Percentiles rank a stretch among this genome's conserved stretches.
phyloP scores from a whole-genome alignment of 805 yeast genomes.

The Candida piceae region DNA sequence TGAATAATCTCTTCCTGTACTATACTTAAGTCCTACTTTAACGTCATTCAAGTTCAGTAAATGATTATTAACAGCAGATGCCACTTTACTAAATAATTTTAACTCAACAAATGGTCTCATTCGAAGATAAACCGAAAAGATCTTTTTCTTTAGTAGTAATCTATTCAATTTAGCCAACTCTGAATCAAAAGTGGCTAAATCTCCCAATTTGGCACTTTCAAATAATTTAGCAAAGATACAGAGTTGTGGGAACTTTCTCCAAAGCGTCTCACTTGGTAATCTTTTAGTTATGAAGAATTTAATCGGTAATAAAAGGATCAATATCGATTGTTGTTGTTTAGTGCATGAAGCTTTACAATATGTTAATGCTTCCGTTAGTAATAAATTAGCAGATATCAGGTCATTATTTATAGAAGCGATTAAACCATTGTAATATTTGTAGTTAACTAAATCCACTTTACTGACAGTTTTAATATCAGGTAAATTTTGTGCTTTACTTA shows the following conservation, averaged over 20 bases:
- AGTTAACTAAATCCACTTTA: conserved; percentile 53
- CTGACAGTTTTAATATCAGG: conserved; percentile 44
- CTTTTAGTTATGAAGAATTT: conserved; percentile 43
- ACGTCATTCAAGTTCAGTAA: conserved; percentile 13
- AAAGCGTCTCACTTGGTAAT: conserved; percentile 40
- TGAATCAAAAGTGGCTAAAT: conserved; percentile 46
- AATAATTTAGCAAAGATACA: conserved; percentile 44
- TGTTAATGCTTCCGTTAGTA: conserved; percentile 47
- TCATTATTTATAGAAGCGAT: conserved; percentile 63
- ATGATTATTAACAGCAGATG: conserved; percentile 24
- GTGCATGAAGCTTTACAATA: conserved; percentile 25
- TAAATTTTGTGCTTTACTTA: conserved; percentile 49
- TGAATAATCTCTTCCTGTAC: conserved; percentile 18
- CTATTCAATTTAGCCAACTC: conserved; percentile 40
- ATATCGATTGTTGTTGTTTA: conserved; percentile 40
- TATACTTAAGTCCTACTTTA: conserved; percentile 8
- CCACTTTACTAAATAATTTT: conserved; percentile 42
- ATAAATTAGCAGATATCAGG: conserved; percentile 43
- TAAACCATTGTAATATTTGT: conserved; percentile 65
- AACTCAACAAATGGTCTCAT: conserved; percentile 47
- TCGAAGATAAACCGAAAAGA: conserved; percentile 55
- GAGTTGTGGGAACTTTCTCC: conserved; percentile 39
- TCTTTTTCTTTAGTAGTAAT: conserved; percentile 49
- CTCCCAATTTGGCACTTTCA: conserved; percentile 47
- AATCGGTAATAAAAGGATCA: conserved; percentile 61